Evolutionary conservation across 805 yeast species (phyloP), one percentile per base, ranked within the genome.

Genomic region (Diddensiella transvaalensis): DNA sequence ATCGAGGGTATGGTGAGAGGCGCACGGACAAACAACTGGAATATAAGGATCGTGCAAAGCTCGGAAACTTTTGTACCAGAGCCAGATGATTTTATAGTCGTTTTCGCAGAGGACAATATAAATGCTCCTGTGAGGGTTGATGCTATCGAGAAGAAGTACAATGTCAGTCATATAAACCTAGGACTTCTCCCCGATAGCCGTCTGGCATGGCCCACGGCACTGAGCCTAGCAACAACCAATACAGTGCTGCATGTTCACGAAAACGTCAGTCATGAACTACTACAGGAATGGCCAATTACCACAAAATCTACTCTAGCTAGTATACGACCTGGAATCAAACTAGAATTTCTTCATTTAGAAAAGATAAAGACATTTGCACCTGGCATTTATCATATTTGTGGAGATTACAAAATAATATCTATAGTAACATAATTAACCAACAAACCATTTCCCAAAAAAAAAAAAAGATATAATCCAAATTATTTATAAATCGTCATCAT

Each of bases 311-410:
- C 41, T 2, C 48, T 58, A 11, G 32, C 36, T 8, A 13, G 13
- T 8, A 8, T 26, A 13, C 11, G 13, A 26, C 8, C 11, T 26
- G 41, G 13, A 17, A 8, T 42, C 4, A 30, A 43, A n/a, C 29
- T 60, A 1, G 47, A 40, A 4, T 65, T 64, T 8, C 6, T 57
- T 1, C 81, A 78, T 51, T 51, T 82, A 6, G 87, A 85, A 53
- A 76, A 70, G 55, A 85, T 88, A 47, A 88, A 87, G 66, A 85
- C 91, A 0, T 87, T 82, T 72, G 95, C 96, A 0, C 96, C 96
- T 0, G 91, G 84, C 42, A 80, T 88, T 1, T 83, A 86, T 83
- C 96, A 87, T 56, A 68, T 85, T 1, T 85, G 86, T 40, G 69
- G 75, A 2, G 84, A 79, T 51, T 66, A 67, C 46, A 24, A 13